Percentiles rank a stretch among this genome's conserved stretches.
Conservation (phyloP, 2,329 filamentous ascomycete genomes). For the Neonectria magnoliae region DNA sequence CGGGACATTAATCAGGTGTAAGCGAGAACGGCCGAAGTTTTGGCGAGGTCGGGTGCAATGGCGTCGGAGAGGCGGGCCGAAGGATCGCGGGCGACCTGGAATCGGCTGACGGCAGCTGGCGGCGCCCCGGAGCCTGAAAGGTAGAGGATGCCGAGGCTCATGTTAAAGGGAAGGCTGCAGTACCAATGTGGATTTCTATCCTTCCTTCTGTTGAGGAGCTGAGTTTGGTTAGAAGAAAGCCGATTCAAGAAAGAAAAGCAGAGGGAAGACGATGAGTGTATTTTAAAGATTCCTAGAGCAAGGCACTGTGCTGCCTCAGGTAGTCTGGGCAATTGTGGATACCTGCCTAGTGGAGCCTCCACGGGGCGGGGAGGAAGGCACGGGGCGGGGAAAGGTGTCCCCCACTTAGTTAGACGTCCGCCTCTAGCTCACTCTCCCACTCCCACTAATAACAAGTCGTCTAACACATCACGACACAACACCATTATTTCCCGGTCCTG, state of each 20-base stretch:
- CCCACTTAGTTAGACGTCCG: conserved; percentile 20
- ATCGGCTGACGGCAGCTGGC: conserved; percentile 37
- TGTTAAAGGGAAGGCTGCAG: not conserved
- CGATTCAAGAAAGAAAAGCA: not conserved
- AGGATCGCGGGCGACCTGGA: conserved; percentile 37
- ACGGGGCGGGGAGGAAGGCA: conserved; percentile 23
- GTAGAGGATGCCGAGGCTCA: not conserved
- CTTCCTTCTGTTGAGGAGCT: not conserved
- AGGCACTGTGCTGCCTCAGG: not conserved
- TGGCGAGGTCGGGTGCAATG: conserved; percentile 41
- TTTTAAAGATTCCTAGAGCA: not conserved
- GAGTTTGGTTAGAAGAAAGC: conserved; percentile 1
- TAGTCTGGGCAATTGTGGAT: not conserved
- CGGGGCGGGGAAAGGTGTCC: conserved; percentile 23
- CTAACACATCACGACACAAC: conserved; percentile 22
- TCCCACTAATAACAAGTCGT: conserved; percentile 4
- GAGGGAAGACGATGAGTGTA: too few relatives aligned
- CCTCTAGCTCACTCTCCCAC: conserved; percentile 23
- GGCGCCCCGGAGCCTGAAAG: conserved; percentile 23
- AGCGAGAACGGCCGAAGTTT: conserved; percentile 35
- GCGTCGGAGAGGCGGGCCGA: conserved; percentile 50
- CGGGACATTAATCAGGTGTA: not conserved
- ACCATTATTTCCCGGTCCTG: conserved; percentile 8
- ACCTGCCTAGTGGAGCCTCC: not conserved
- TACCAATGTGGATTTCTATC: not conserved